These are phyloP conservation scores for Lupinus albus DNA, from an alignment of 306 rosid species.

Conservation along the genomic window DNA sequence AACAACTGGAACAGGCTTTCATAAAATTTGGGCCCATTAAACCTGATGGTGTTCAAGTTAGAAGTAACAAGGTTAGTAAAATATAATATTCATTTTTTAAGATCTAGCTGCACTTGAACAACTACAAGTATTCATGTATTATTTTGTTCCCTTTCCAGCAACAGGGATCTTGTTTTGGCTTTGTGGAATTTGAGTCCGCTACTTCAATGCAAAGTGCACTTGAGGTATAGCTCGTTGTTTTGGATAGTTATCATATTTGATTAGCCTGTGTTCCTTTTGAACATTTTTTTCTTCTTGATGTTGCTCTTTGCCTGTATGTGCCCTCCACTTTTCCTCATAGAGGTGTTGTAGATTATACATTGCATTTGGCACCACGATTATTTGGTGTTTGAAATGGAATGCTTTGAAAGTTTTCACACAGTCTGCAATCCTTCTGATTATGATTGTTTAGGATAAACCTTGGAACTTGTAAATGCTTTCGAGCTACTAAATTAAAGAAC, in stretches of 20 bases:
- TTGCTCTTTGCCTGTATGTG: background rate
- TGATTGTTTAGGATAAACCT: background rate
- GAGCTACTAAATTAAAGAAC: background rate
- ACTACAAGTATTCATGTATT: constrained; percentile 7
- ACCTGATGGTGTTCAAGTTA: constrained; percentile 77
- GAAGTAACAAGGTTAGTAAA: constrained; percentile 67
- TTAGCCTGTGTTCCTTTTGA: background rate
- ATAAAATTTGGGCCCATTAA: constrained; percentile 77
- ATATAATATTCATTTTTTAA: background rate
- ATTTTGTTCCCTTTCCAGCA: constrained; percentile 41
- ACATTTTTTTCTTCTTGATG: background rate
- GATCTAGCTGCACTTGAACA: background rate
- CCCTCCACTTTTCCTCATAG: background rate
- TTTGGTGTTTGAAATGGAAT: background rate
- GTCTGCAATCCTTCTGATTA: background rate
- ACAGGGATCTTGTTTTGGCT: constrained; percentile 83
- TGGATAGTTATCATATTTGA: background rate
- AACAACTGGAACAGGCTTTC: constrained; percentile 67
- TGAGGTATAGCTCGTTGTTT: constrained; percentile 46
- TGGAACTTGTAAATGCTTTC: background rate
- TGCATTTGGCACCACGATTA: background rate
- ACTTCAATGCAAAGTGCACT: constrained; percentile 69
- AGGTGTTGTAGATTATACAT: background rate
- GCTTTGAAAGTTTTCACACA: background rate
- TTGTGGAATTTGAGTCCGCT: constrained; percentile 83